Percentiles rank a stretch among this genome's conserved stretches.
Conservation (phyloP, 2,329 filamentous ascomycete genomes). For the Lachnellula suecica region DNA sequence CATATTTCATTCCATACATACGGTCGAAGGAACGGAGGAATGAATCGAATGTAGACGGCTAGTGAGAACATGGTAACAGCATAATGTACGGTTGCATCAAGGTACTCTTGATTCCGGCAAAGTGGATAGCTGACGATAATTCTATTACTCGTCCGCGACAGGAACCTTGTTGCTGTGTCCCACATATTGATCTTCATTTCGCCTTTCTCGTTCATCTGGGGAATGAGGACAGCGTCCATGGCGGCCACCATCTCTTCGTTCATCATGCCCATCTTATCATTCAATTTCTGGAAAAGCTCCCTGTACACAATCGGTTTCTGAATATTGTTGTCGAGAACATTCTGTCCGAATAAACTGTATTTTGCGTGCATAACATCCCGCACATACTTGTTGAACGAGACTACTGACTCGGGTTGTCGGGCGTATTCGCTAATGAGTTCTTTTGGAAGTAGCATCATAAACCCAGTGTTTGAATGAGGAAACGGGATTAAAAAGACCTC, state of each 20-base stretch:
- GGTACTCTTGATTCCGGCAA: constrained; percentile 18
- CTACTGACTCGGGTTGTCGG: background rate
- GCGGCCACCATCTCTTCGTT: background rate
- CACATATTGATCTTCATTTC: constrained; percentile 6
- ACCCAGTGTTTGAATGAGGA: background rate
- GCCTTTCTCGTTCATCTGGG: background rate
- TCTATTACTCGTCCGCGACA: constrained; percentile 8
- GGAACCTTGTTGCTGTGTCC: constrained; percentile 14
- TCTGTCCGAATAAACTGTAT: background rate
- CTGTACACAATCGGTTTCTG: background rate
- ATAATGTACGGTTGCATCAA: constrained; percentile 19
- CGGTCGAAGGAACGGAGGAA: constrained; percentile 5
- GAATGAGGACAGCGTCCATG: background rate
- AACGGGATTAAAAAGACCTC: background rate
- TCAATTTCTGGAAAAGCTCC: background rate
- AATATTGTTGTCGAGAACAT: background rate
- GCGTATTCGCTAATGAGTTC: background rate
- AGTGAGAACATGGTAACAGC: constrained; percentile 18
- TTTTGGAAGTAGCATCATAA: background rate
- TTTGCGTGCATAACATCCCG: background rate
- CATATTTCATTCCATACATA: background rate
- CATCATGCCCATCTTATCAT: constrained; percentile 1
- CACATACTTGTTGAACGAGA: constrained; percentile 1
- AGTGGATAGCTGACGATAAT: constrained; percentile 17
- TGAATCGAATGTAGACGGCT: constrained; percentile 19